Base-by-base conservation (phyloP, 148 eudicot species). In the Diospyros kaki region DNA sequence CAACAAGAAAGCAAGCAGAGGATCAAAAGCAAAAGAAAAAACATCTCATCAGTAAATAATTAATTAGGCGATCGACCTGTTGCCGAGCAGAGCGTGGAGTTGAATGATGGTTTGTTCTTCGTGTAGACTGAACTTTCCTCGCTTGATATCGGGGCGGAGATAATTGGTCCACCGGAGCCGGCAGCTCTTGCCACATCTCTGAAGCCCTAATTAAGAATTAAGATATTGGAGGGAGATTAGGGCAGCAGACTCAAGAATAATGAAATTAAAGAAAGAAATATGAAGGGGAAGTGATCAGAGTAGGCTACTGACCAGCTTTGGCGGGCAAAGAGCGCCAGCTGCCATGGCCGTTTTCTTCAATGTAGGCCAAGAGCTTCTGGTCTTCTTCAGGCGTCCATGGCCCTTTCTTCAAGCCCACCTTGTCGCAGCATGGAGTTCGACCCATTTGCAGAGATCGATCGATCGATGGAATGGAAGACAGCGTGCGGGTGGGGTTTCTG, bases 321-420 rank as follows among this genome's bases (percentile, higher is more conserved):
- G 86, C 43, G 13, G 98, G 98, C 45, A 94, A 75, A 56, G 98
- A 94, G 5, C 98, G 84, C 98, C 98, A 94, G 88, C 94, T 94
- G 9, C 98, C 98, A 83, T 94, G 98, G 45, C 98, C 97, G 38
- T 91, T 90, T 84, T 94, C 91, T 62, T 94, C 92, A 55, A 94
- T 92, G 72, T 84, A 85, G 77, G 97, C 97, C 40, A 91, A 79
- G 73, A 94, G 97, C 79, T 91, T 94, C 60, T 91, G 95, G 80
- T 94, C 98, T 89, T 94, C 98, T 73, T 93, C 98, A 58, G 97
- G 97, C 10, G 98, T 94, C 98, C 98, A 94, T 41, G 98, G 98
- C 2, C 98, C 98, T 83, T 91, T 94, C 89, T 91, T 94, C 66
- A 94, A 56, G 8, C 98, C 98, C 45, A 88, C 77, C 74, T 94